A percentile compares a stretch with the other conserved stretches of the same genome.
phyloP scores from a whole-genome alignment of 2,329 filamentous ascomycete species.

The Trichoderma oligosporum region DNA sequence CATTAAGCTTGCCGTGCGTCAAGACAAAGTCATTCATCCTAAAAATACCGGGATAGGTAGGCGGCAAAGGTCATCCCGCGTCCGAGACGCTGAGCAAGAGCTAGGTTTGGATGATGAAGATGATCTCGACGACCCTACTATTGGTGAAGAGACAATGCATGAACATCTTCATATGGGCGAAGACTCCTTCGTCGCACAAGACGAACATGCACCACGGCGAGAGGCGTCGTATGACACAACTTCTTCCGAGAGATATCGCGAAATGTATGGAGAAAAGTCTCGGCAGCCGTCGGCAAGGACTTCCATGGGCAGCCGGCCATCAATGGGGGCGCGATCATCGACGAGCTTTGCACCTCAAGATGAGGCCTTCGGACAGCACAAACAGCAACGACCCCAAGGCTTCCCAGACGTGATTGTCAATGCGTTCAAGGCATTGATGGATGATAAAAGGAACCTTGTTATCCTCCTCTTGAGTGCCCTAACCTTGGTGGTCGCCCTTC shows the following conservation, averaged over 20 bases:
- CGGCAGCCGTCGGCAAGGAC: slow-evolving; percentile 20
- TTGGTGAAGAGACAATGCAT: not conserved
- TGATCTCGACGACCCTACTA: not conserved
- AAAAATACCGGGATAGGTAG: not conserved
- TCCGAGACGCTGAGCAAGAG: slow-evolving; percentile 31
- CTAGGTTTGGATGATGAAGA: slow-evolving; percentile 10
- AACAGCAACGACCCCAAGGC: slow-evolving; percentile 37
- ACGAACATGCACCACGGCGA: slow-evolving; percentile 18
- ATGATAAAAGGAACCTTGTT: slow-evolving; percentile 57
- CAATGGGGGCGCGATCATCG: slow-evolving; percentile 14
- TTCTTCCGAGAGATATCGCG: slow-evolving; percentile 40
- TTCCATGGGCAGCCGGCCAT: not conserved
- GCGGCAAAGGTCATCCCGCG: slow-evolving; percentile 6
- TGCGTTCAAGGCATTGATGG: slow-evolving; percentile 50
- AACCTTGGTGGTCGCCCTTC: slow-evolving; percentile 49
- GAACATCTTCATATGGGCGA: not conserved
- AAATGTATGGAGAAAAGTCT: slow-evolving; percentile 48
- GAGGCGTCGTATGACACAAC: slow-evolving; percentile 19
- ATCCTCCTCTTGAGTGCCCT: slow-evolving; percentile 53
- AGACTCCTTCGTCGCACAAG: slow-evolving; percentile 15
- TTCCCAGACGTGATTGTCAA: slow-evolving; percentile 53
- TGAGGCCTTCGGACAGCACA: slow-evolving; percentile 28
- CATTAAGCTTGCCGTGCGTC: slow-evolving; percentile 49
- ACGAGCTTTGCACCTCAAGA: slow-evolving; percentile 14
- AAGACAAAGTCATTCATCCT: slow-evolving; percentile 39